Percentiles rank a stretch among this genome's conserved stretches.
Evolutionary conservation across 768 basidiomycete genomes (phyloP).

Genomic region (Phylloporus rhodoxanthus): DNA sequence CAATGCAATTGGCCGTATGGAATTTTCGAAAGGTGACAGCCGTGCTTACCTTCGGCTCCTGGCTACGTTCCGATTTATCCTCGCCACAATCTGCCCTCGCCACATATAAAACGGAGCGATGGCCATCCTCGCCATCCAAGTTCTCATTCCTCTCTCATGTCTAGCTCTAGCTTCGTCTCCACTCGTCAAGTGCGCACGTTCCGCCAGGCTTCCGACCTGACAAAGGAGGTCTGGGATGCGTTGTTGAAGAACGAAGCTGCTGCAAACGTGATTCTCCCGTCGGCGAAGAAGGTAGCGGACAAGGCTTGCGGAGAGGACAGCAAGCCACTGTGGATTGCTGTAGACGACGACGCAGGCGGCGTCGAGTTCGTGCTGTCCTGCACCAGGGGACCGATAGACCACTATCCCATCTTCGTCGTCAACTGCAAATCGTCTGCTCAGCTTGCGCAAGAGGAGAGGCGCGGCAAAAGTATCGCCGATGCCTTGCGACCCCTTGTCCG

Average conservation of each 20-base stretch:
- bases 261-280: slow-evolving; percentile 39
- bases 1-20: background rate
- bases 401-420: slow-evolving; percentile 50
- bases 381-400: slow-evolving; percentile 47
- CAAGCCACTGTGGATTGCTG: slow-evolving; percentile 30
- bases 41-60: background rate
- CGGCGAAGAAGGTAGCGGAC: slow-evolving; percentile 28
- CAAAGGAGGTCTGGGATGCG: slow-evolving; percentile 24
- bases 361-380: slow-evolving; percentile 47
- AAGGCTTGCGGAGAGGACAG: background rate
- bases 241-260: slow-evolving; percentile 26
- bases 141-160: slow-evolving; percentile 16
- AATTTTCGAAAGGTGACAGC: background rate
- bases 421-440: slow-evolving; percentile 10
- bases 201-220: slow-evolving; percentile 13
- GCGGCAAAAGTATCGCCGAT: slow-evolving; percentile 1
- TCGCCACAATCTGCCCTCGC: slow-evolving; percentile 1
- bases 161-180: background rate
- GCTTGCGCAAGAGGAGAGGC: slow-evolving; percentile 11
- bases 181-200: slow-evolving; percentile 2
- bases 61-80: background rate
- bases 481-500: slow-evolving; percentile 8
- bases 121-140: slow-evolving; percentile 6
- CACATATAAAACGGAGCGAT: slow-evolving; percentile 4
- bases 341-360: slow-evolving; percentile 14